These are phyloP conservation scores for Boletus smithii DNA, from an alignment of 1,284 basidiomycete genomes.

Conservation along the genomic window DNA sequence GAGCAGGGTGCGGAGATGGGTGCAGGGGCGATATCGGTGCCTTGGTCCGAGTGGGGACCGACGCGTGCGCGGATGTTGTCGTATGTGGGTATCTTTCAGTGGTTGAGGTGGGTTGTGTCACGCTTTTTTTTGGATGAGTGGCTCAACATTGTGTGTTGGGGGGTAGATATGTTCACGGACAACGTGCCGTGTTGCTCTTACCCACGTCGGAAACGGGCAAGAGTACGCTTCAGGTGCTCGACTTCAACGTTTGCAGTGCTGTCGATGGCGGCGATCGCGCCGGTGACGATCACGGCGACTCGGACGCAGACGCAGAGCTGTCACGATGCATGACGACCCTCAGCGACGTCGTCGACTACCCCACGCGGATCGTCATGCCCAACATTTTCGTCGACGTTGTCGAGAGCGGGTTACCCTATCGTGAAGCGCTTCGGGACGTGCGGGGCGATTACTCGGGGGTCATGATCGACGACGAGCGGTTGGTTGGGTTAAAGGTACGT, in stretches of 20 bases:
- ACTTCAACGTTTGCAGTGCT: conserved; percentile 36
- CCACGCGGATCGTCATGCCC: conserved; percentile 14
- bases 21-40: conserved; percentile 10
- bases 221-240: conserved; percentile 33
- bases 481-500: conserved; percentile 37
- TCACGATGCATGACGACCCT: too few species aligned
- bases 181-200: conserved; percentile 37
- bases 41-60: conserved; percentile 50
- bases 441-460: conserved; percentile 28
- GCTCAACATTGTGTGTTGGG: not conserved
- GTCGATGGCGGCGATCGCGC: too few species aligned
- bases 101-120: conserved; percentile 37
- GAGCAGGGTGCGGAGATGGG: not conserved
- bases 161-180: conserved; percentile 50
- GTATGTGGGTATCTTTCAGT: conserved; percentile 31
- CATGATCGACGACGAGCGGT: conserved; percentile 39
- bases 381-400: conserved; percentile 22
- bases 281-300: too few species aligned
- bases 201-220: conserved; percentile 10
- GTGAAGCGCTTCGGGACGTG: conserved; percentile 11
- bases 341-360: conserved; percentile 16
- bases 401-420: conserved; percentile 28
- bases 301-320: too few species aligned
- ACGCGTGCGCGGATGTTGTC: conserved; percentile 39
- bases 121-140: too few species aligned